Evolutionary conservation across 2,329 filamentous ascomycete species (phyloP).

Genomic region (Amauroascus niger): DNA sequence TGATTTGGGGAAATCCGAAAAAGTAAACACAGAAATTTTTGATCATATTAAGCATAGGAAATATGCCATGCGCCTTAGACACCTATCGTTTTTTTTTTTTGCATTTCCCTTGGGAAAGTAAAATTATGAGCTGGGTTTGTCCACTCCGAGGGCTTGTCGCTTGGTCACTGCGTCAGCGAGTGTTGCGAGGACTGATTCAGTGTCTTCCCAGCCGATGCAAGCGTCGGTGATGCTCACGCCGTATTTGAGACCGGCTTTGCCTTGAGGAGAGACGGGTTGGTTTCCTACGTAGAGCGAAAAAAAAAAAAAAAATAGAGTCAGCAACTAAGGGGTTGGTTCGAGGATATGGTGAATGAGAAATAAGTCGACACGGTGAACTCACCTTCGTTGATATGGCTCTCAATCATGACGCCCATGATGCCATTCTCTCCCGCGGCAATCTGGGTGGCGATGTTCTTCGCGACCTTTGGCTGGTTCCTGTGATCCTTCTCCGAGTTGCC

Average conservation of each 20-base stretch:
- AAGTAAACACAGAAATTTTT: background rate
- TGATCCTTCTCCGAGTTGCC: constrained; percentile 95
- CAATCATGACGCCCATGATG: constrained; percentile 98
- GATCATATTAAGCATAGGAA: background rate
- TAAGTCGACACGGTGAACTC: too few relatives aligned
- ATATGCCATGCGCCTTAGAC: background rate
- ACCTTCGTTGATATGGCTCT: constrained; percentile 94
- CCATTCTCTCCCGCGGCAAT: constrained; percentile 71
- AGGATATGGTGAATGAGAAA: background rate
- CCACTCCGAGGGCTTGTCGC: constrained; percentile 44
- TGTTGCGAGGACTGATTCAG: constrained; percentile 63
- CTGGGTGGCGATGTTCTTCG: constrained; percentile 69
- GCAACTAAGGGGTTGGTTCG: background rate
- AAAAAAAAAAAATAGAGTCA: background rate
- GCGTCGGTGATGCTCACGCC: constrained; percentile 96
- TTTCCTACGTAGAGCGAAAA: constrained; percentile 41
- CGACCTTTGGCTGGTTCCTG: constrained; percentile 94
- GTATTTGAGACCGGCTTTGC: constrained; percentile 75
- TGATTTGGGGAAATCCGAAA: too few relatives aligned
- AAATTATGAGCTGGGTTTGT: constrained; percentile 3
- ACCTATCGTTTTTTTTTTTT: background rate
- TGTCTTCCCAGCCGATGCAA: constrained; percentile 91
- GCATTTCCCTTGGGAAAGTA: background rate
- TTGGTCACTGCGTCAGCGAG: constrained; percentile 73
- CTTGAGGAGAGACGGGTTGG: constrained; percentile 85